Percentiles rank a stretch among this genome's conserved stretches.
Evolutionary conservation across 345 rosid genomes (phyloP).

Genomic region (Mangifera indica): DNA sequence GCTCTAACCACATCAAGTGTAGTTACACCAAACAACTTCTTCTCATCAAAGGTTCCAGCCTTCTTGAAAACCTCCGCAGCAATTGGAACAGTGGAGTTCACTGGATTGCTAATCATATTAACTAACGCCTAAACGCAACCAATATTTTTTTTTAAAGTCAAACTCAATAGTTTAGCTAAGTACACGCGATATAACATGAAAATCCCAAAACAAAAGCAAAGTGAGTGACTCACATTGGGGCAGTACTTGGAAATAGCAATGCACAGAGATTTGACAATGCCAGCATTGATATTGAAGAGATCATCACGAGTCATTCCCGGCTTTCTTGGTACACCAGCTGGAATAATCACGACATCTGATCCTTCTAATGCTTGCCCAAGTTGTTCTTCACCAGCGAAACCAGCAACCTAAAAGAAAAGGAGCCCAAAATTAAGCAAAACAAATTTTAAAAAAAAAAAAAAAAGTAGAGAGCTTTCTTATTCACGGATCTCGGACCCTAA

Average conservation of each 20-base stretch:
- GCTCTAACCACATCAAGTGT: constrained; percentile 80
- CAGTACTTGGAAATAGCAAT: constrained; percentile 59
- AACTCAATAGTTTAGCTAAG: background rate
- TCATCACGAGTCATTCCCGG: constrained; percentile 85
- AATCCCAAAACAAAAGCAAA: background rate
- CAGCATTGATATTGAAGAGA: constrained; percentile 66
- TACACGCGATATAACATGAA: background rate
- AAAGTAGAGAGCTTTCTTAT: background rate
- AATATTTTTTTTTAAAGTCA: background rate
- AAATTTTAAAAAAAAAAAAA: background rate
- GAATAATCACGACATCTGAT: constrained; percentile 61
- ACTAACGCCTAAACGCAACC: constrained; percentile 47
- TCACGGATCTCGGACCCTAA: background rate
- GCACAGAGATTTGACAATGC: constrained; percentile 47
- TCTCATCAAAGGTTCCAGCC: constrained; percentile 67
- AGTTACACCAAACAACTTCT: constrained; percentile 67
- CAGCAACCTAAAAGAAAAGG: constrained; percentile 30
- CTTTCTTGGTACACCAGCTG: constrained; percentile 77
- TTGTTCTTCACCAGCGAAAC: constrained; percentile 43
- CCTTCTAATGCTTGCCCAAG: constrained; percentile 48
- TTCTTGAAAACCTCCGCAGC: constrained; percentile 79
- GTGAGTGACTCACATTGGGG: constrained; percentile 39
- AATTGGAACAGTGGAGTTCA: constrained; percentile 77
- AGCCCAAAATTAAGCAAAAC: background rate
- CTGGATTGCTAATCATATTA: constrained; percentile 77